Conservation (phyloP, 495 filamentous ascomycete genomes). For the Diplogelasinospora grovesii region DNA sequence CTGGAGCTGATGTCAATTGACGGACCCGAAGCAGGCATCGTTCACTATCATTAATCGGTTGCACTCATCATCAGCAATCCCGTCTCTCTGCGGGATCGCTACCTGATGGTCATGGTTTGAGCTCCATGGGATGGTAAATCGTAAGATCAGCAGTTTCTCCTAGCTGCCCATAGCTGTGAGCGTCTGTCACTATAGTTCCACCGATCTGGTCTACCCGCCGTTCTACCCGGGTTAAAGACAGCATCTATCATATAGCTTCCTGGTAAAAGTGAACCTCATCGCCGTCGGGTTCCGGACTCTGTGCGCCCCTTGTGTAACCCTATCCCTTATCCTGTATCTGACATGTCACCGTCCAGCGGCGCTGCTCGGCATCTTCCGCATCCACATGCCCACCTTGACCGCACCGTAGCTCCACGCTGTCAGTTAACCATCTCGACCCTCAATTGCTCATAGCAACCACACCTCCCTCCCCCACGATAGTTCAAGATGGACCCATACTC, state of each 20-base stretch:
- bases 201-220: background rate
- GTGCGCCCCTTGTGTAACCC: background rate
- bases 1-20: background rate
- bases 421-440: background rate
- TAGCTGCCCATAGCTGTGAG: conserved; percentile 10
- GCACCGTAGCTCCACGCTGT: background rate
- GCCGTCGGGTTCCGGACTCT: conserved; percentile 1
- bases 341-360: background rate
- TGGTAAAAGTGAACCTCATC: background rate
- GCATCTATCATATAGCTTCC: background rate
- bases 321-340: background rate
- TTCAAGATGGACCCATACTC: conserved; percentile 88
- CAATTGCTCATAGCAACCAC: background rate
- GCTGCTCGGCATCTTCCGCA: conserved; percentile 1
- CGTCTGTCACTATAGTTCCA: background rate
- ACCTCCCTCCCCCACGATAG: conserved; percentile 29
- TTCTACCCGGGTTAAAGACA: background rate
- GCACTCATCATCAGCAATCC: background rate
- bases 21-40: no score
- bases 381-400: background rate
- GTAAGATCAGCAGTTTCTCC: conserved; percentile 10
- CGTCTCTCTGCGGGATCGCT: conserved; percentile 7
- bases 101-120: conserved; percentile 13
- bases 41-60: background rate
- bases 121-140: conserved; percentile 3